These are phyloP conservation scores for Vickermania ingenoplastis DNA, from an alignment of 208 protist species.

Conservation along the genomic window DNA sequence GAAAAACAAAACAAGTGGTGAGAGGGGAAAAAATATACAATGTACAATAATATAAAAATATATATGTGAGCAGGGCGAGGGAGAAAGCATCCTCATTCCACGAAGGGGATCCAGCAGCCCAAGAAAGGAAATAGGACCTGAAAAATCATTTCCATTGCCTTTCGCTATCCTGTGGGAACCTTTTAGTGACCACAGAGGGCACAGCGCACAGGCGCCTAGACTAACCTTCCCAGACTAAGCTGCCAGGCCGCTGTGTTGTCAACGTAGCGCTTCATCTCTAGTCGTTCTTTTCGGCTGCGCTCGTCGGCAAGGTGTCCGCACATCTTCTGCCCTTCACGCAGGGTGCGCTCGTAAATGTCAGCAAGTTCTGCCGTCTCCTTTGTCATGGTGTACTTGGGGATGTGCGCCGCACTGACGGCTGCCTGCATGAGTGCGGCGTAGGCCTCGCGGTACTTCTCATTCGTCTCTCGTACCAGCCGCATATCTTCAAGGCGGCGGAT, in stretches of 20 bases:
- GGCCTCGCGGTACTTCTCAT: slow-evolving; percentile 61
- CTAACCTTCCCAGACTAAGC: slow-evolving; percentile 2
- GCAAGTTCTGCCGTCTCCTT: slow-evolving; percentile 52
- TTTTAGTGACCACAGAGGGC: too few relatives aligned
- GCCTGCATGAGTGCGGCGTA: slow-evolving; percentile 63
- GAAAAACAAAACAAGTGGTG: too few relatives aligned
- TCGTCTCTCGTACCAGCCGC: slow-evolving; percentile 61
- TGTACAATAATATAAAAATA: too few relatives aligned
- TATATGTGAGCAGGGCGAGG: too few relatives aligned
- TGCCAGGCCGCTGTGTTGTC: slow-evolving; percentile 71
- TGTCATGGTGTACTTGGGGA: slow-evolving; percentile 57
- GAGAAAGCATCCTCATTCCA: too few relatives aligned
- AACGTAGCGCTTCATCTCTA: slow-evolving; percentile 60
- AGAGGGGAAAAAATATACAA: too few relatives aligned
- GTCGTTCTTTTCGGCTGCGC: slow-evolving; percentile 28
- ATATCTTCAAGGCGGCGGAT: slow-evolving; percentile 36
- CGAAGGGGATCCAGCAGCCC: too few relatives aligned
- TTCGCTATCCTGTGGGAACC: too few relatives aligned
- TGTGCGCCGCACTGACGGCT: slow-evolving; percentile 51
- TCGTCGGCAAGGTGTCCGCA: slow-evolving; percentile 57
- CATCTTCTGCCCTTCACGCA: slow-evolving; percentile 59
- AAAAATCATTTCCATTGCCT: too few relatives aligned
- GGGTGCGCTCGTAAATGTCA: slow-evolving; percentile 49
- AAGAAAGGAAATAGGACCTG: too few relatives aligned
- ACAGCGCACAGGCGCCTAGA: too few relatives aligned